Evolutionary conservation across 257 asterid genomes (phyloP), one percentile per base, ranked within the genome.

Genomic region (Gynochthodes officinalis): DNA sequence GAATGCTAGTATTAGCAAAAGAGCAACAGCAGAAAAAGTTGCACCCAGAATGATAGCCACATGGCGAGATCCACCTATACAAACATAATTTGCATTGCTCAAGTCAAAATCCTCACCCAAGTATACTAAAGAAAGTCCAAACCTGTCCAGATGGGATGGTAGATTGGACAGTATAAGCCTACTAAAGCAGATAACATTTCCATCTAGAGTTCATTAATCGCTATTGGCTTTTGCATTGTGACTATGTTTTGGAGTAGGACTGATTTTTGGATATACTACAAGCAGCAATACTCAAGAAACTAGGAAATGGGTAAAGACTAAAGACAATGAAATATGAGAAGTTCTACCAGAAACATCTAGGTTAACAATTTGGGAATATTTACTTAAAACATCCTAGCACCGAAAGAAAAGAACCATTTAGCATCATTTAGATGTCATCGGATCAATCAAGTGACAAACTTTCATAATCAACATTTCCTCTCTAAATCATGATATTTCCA

Each of bases 21-120:
- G 77, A 69, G 93, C 88, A 32, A 76, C 35, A 21, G 80, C 77
- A 66, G 81, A 86, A 78, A 23, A 67, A 28, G 81, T 77, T 55
- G 93, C 74, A 40, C 86, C 85, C 23, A 89, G 77, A 67, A 87
- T 82, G 28, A 77, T 73, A 23, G 86, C 86, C 75, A 75, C 81
- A 18, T 70, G 87, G 52, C 52, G 79, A 30, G 90, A 81, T 49
- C 82, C 59, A 40, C 89, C 96, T 85, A 49, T 40, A 44, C 19
- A 48, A 73, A 18, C 25, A 49, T 59, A 43, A 53, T 3, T 16
- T 25, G 18, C 28, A 23, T 19, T 1, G 3, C 54, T 49, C 13
- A 5, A 21, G 23, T 50, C 9, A 50, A 50, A 68, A 10, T 12
- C 11, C 18, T 30, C 35, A 66, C 8, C 18, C 40, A 65, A 43